Percentiles rank a stretch among this genome's conserved stretches.
These are phyloP conservation scores for Leishmania tarentolae DNA, from an alignment of 208 protist species.

Conservation along the genomic window DNA sequence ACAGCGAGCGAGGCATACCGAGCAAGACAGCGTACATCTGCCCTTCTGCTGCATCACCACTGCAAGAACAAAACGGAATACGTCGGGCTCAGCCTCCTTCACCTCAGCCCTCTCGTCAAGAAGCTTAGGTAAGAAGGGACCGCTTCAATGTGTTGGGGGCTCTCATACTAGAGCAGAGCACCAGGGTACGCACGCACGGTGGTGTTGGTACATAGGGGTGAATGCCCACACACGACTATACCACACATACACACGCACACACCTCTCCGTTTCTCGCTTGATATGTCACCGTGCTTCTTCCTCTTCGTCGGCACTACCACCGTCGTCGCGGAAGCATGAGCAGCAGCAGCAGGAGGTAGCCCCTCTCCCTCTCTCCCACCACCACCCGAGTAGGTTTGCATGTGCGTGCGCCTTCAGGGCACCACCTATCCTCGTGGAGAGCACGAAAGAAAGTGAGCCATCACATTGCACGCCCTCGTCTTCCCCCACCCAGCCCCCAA, in stretches of 20 bases:
- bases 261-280: neutral
- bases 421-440: neutral
- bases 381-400: neutral
- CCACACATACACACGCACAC: neutral
- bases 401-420: neutral
- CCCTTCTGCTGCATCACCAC: neutral
- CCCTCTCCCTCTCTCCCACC: neutral
- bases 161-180: neutral
- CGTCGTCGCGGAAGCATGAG: neutral
- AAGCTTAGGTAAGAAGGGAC: neutral
- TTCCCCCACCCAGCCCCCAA: neutral
- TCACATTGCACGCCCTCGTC: neutral
- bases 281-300: neutral
- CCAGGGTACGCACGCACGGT: neutral
- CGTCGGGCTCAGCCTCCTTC: neutral
- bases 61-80: neutral
- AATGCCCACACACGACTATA: neutral
- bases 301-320: neutral
- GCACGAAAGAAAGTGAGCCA: neutral
- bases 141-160: neutral
- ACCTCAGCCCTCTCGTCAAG: neutral
- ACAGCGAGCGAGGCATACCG: neutral
- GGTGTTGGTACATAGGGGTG: neutral
- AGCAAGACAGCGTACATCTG: neutral
- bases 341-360: neutral